Percentiles rank a stretch among this genome's conserved stretches.
phyloP scores from a whole-genome alignment of 768 basidiomycete genomes.

The Gyrodon lividus region DNA sequence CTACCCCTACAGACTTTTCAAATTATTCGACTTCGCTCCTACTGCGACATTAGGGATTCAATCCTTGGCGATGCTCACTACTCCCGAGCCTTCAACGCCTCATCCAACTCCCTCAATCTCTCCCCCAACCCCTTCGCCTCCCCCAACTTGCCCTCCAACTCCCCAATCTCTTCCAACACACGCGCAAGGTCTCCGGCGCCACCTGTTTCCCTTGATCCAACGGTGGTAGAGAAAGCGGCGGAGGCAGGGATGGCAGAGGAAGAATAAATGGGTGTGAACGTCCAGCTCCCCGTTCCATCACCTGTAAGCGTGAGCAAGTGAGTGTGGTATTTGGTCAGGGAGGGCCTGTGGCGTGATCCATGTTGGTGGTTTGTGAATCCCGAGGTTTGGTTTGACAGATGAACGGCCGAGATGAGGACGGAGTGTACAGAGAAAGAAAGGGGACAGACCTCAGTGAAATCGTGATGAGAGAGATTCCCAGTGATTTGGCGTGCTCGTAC shows the following conservation, averaged over 20 bases:
- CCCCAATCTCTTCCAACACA: conserved; percentile 28
- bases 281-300: conserved; percentile 70
- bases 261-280: conserved; percentile 52
- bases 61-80: background rate
- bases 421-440: background rate
- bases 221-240: background rate
- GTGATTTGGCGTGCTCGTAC: conserved; percentile 89
- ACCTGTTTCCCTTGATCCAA: background rate
- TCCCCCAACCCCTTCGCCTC: conserved; percentile 28
- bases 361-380: background rate
- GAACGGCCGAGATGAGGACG: background rate
- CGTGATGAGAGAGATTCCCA: conserved; percentile 90
- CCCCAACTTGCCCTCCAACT: conserved; percentile 22
- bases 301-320: conserved; percentile 79
- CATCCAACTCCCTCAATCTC: conserved; percentile 25
- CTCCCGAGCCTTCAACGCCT: conserved; percentile 22
- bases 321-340: conserved; percentile 86
- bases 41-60: too few species aligned
- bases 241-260: conserved; percentile 22
- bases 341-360: conserved; percentile 54
- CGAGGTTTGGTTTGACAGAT: background rate
- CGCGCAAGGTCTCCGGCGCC: conserved; percentile 19
- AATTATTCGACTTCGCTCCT: too few species aligned
- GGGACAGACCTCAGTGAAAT: conserved; percentile 74
- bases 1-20: too few species aligned